Base-by-base conservation (phyloP, 495 filamentous ascomycete species). In the Platismatia glauca region DNA sequence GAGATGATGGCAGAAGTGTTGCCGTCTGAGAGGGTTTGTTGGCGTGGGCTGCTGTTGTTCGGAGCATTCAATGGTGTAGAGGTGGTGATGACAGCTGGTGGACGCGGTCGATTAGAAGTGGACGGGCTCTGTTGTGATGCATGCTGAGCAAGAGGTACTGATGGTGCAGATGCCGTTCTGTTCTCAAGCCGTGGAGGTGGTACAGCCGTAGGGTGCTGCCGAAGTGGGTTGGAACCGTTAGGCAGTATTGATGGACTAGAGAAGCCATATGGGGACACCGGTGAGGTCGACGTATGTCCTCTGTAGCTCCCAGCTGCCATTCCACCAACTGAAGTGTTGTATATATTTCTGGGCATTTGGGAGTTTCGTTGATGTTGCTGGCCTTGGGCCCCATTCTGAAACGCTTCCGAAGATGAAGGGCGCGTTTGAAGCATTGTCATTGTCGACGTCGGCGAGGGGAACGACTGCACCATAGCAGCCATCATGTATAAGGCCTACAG, bases 391-490 rank as follows among this genome's bases (percentile, higher is more conserved):
- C 74, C 69, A 58, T 71, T 72, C 67, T 83, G 77, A 67, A 87
- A 78, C 61, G 83, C 82, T 65, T 87, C 89, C 33, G 86, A 85
- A 44, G 88, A 82, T 44, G 90, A 86, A 63, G 90, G 86, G 68
- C 88, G 85, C 64, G 88, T 82, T 71, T 91, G 89, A 66, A 95
- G 86, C 83, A 93, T 86, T 60, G 88, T 87, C 70, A 89, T 83
- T 64, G 88, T 89, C 70, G 83, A 82, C 73, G 85, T 84, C 75
- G 90, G 89, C 76, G 89, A 84, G 69, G 90, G 87, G 72, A 92
- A 91, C 65, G 90, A 83, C 81, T 95, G 90, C 75, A 94, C 89
- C 78, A 95, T 82, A 75, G 90, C 89, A 78, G 90, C 90, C 90
- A 95, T 95, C 71, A 66, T 84, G 55, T 63, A 52, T 39, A 4